phyloP scores from a whole-genome alignment of 768 basidiomycete species.

The Lactarius trivialis region DNA sequence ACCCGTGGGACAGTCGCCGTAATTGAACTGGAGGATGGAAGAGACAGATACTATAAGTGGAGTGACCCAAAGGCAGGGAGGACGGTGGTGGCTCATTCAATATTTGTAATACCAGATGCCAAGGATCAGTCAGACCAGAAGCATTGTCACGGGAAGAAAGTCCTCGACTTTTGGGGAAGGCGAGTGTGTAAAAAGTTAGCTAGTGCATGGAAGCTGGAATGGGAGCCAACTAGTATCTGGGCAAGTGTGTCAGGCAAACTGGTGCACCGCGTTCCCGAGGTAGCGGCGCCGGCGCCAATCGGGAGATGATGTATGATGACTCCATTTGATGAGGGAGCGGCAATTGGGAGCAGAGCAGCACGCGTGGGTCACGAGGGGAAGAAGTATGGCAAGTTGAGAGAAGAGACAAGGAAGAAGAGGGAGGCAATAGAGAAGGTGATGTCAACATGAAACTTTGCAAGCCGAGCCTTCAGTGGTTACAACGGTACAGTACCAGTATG shows the following conservation, averaged over 20 bases:
- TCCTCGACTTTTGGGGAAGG: too few relatives aligned
- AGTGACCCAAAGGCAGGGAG: background rate
- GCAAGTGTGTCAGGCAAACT: too few relatives aligned
- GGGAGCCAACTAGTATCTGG: too few relatives aligned
- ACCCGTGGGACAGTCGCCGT: background rate
- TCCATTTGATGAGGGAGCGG: slow-evolving; percentile 8
- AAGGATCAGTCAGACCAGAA: too few relatives aligned
- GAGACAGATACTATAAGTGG: background rate
- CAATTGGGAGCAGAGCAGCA: background rate
- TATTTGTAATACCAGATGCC: background rate
- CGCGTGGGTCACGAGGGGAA: background rate
- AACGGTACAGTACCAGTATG: too few relatives aligned
- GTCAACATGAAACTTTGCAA: background rate
- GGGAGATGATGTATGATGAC: slow-evolving; percentile 11
- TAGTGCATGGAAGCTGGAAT: too few relatives aligned
- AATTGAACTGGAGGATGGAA: background rate
- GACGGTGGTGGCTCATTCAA: background rate
- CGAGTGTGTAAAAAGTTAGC: too few relatives aligned
- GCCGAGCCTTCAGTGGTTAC: too few relatives aligned
- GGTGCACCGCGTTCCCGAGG: too few relatives aligned
- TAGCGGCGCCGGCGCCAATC: slow-evolving; percentile 2
- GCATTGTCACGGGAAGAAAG: background rate
- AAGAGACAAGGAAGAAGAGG: background rate
- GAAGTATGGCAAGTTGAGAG: background rate
- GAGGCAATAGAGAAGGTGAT: background rate